These are phyloP conservation scores for Discostella stelligera DNA, from an alignment of 352 stramenopile genomes.

Conservation along the genomic window DNA sequence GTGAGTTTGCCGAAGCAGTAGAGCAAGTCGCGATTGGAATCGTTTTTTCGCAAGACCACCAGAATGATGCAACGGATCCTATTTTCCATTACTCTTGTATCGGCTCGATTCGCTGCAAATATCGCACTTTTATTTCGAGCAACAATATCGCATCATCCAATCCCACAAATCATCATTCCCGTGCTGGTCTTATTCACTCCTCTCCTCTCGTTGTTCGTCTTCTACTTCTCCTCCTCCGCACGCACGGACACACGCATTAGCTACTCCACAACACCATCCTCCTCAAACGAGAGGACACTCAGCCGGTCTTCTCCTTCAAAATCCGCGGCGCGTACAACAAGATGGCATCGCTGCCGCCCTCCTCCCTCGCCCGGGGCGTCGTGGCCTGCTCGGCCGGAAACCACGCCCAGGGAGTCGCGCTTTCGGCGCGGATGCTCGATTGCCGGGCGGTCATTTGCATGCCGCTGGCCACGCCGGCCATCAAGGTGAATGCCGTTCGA, in stretches of 20 bases:
- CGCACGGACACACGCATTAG: too few species aligned
- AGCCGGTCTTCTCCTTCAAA: slow-evolving; percentile 99
- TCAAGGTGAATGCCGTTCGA: slow-evolving; percentile 88
- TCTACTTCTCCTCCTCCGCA: too few species aligned
- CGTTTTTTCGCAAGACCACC: too few species aligned
- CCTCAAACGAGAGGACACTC: slow-evolving; percentile 95
- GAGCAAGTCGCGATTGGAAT: too few species aligned
- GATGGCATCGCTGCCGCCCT: slow-evolving; percentile 88
- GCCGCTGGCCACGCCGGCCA: slow-evolving; percentile 94
- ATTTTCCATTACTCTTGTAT: too few species aligned
- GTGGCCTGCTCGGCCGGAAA: slow-evolving; percentile 89
- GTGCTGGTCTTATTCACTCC: too few species aligned
- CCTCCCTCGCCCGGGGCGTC: slow-evolving; percentile 83
- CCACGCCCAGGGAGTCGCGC: slow-evolving; percentile 96
- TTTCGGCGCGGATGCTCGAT: slow-evolving; percentile 90
- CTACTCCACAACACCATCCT: slow-evolving; percentile 83
- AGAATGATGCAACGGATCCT: too few species aligned
- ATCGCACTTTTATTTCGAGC: too few species aligned
- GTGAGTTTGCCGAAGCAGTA: too few species aligned
- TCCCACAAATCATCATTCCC: too few species aligned
- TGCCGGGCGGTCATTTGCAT: slow-evolving; percentile 96
- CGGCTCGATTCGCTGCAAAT: too few species aligned
- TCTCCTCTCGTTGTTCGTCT: too few species aligned
- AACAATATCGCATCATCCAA: slow-evolving; percentile 8
- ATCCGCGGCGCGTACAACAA: slow-evolving; percentile 99